Evolutionary conservation across 2,329 filamentous ascomycete species (phyloP).

Genomic region (Sordariomycetes sp.): DNA sequence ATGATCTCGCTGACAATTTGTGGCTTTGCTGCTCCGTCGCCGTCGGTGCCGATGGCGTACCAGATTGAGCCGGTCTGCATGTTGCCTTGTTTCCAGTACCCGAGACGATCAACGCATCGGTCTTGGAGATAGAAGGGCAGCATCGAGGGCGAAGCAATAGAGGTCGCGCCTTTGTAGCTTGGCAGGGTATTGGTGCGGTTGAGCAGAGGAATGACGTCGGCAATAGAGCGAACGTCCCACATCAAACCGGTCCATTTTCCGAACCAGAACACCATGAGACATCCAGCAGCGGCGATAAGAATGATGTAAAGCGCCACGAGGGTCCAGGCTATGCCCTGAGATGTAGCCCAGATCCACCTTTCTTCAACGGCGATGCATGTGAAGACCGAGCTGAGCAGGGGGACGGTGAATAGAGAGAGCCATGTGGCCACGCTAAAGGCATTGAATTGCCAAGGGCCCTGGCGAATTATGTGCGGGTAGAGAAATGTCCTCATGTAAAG

Average conservation of each 20-base stretch:
- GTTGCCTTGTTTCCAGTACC: conserved; percentile 72
- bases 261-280: conserved; percentile 55
- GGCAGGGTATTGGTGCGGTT: conserved; percentile 70
- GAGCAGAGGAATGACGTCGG: conserved; percentile 70
- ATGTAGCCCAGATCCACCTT: conserved; percentile 74
- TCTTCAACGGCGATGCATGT: conserved; percentile 48
- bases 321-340: conserved; percentile 71
- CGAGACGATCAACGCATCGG: conserved; percentile 61
- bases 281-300: conserved; percentile 43
- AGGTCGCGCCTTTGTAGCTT: conserved; percentile 61
- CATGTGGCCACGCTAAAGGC: conserved; percentile 61
- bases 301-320: conserved; percentile 66
- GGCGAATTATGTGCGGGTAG: conserved; percentile 45
- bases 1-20: conserved; percentile 13
- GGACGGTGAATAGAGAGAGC: conserved; percentile 71
- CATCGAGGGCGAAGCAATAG: conserved; percentile 35
- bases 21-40: conserved; percentile 21
- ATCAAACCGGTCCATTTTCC: conserved; percentile 62
- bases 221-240: conserved; percentile 79
- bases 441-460: conserved; percentile 58
- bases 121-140: conserved; percentile 44
- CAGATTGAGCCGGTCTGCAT: conserved; percentile 57
- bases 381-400: conserved; percentile 71
- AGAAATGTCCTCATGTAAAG: conserved; percentile 63
- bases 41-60: conserved; percentile 60